Evolutionary conservation across 805 yeast genomes (phyloP).

Genomic region (Lipomyces sp.): DNA sequence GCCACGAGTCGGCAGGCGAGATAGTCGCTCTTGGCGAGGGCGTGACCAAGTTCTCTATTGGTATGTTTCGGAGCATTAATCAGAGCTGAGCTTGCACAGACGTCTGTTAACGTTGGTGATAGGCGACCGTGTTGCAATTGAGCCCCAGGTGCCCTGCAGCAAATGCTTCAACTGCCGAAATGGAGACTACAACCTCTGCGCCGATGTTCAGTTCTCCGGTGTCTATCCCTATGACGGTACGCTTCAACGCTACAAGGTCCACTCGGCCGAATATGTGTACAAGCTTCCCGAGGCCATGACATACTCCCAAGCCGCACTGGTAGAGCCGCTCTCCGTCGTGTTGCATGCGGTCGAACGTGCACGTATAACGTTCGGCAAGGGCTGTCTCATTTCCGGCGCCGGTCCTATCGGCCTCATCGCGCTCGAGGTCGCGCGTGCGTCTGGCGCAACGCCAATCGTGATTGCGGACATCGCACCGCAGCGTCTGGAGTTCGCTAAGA

Average conservation of each 20-base stretch:
- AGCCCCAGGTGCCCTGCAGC: slow-evolving; percentile 57
- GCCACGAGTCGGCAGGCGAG: slow-evolving; percentile 54
- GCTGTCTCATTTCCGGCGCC: slow-evolving; percentile 49
- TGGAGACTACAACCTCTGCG: slow-evolving; percentile 55
- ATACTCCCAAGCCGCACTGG: slow-evolving; percentile 49
- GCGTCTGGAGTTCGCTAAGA: slow-evolving; percentile 35
- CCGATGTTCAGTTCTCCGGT: slow-evolving; percentile 49
- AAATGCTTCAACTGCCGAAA: slow-evolving; percentile 49
- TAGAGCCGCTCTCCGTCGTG: slow-evolving; percentile 59
- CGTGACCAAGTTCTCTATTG: slow-evolving; percentile 52
- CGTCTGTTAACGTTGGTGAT: slow-evolving; percentile 35
- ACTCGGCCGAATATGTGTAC: slow-evolving; percentile 42
- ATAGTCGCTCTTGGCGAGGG: slow-evolving; percentile 46
- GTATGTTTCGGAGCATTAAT: not conserved
- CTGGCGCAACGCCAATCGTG: slow-evolving; percentile 65
- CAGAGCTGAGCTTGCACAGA: not conserved
- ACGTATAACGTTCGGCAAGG: slow-evolving; percentile 42
- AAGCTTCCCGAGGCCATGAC: slow-evolving; percentile 44
- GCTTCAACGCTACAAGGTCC: slow-evolving; percentile 48
- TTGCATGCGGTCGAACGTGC: slow-evolving; percentile 55
- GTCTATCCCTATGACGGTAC: slow-evolving; percentile 59
- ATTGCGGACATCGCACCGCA: slow-evolving; percentile 55
- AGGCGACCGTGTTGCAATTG: slow-evolving; percentile 61
- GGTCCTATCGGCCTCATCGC: slow-evolving; percentile 56
- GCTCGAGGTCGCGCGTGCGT: slow-evolving; percentile 64